phyloP scores from a whole-genome alignment of 495 filamentous ascomycete genomes.

The Daldinia concentrica region DNA sequence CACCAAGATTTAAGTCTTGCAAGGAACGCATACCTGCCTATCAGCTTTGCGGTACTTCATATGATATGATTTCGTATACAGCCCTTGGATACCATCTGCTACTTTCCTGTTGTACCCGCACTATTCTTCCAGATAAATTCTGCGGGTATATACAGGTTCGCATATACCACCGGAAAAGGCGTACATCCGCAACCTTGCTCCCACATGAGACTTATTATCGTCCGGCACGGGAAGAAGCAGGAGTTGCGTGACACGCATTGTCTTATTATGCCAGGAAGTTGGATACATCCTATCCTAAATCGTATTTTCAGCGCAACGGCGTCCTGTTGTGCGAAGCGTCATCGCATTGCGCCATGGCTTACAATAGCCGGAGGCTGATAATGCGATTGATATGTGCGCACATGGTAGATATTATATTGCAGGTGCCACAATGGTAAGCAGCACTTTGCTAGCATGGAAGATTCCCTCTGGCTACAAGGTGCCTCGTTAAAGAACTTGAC shows the following conservation, averaged over 20 bases:
- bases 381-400: slow-evolving; percentile 34
- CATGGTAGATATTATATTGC: slow-evolving; percentile 39
- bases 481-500: slow-evolving; percentile 16
- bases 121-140: slow-evolving; percentile 37
- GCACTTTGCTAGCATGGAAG: slow-evolving; percentile 12
- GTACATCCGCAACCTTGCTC: slow-evolving; percentile 27
- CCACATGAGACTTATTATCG: slow-evolving; percentile 50
- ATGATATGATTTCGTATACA: slow-evolving; percentile 30
- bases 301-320: slow-evolving; percentile 29
- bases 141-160: slow-evolving; percentile 28
- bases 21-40: slow-evolving; percentile 29
- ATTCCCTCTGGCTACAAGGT: slow-evolving; percentile 12
- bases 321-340: slow-evolving; percentile 35
- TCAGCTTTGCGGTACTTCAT: slow-evolving; percentile 36
- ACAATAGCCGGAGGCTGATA: slow-evolving; percentile 33
- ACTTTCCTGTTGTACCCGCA: slow-evolving; percentile 24
- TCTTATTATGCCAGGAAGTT: slow-evolving; percentile 24
- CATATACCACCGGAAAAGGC: slow-evolving; percentile 22
- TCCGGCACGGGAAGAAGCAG: slow-evolving; percentile 44
- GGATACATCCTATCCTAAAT: slow-evolving; percentile 21
- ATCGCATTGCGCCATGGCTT: slow-evolving; percentile 28
- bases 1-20: slow-evolving; percentile 22
- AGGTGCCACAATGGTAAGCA: slow-evolving; percentile 28
- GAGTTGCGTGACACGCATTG: slow-evolving; percentile 27
- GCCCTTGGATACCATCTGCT: slow-evolving; percentile 26